A percentile compares a stretch with the other conserved stretches of the same genome.
These are phyloP conservation scores for Sporisorium graminicola DNA, from an alignment of 1,284 basidiomycete species.

Conservation along the genomic window DNA sequence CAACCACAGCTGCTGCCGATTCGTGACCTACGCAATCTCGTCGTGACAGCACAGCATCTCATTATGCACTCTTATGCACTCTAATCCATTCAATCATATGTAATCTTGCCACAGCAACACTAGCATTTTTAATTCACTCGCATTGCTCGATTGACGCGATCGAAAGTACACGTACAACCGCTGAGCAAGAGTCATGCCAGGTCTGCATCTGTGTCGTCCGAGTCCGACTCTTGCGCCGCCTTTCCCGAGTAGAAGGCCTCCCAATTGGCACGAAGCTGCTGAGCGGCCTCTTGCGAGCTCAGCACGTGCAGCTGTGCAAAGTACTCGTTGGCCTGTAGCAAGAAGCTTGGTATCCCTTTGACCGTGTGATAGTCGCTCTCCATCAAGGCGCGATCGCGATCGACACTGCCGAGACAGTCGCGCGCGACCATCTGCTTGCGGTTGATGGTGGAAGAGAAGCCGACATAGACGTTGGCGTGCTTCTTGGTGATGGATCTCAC, in stretches of 20 bases:
- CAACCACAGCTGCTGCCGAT: background rate
- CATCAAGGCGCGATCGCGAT: conserved; percentile 48
- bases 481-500: conserved; percentile 50
- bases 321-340: conserved; percentile 31
- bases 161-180: background rate
- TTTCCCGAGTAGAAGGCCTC: conserved; percentile 23
- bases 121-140: background rate
- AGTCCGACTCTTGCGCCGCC: background rate
- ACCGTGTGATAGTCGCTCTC: conserved; percentile 62
- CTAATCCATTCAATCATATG: background rate
- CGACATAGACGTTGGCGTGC: conserved; percentile 61
- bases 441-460: conserved; percentile 66
- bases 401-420: conserved; percentile 45
- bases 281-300: conserved; percentile 13
- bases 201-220: conserved; percentile 10
- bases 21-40: background rate
- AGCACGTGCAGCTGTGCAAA: conserved; percentile 30
- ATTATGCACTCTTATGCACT: background rate
- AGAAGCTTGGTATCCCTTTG: conserved; percentile 35
- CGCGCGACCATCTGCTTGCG: conserved; percentile 42
- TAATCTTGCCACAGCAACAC: background rate
- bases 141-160: background rate
- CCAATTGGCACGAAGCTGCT: conserved; percentile 36
- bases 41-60: background rate
- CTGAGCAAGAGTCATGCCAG: background rate